Evolutionary conservation across 2,329 filamentous ascomycete genomes (phyloP).

Genomic region (Setomelanomma holmii): DNA sequence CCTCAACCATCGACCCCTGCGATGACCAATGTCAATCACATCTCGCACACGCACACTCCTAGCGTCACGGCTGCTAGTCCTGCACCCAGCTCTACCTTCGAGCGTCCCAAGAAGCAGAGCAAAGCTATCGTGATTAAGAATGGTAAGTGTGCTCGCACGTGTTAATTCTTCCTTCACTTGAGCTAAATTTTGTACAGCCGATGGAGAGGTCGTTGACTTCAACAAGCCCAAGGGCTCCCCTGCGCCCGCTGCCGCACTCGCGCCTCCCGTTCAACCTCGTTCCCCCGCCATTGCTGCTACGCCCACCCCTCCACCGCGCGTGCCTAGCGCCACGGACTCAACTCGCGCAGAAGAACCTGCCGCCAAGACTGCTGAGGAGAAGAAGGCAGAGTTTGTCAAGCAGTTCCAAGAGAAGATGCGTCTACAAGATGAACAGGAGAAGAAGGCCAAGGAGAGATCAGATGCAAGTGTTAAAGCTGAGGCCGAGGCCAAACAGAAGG

Average conservation of each 20-base stretch:
- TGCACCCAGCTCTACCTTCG: slow-evolving; percentile 67
- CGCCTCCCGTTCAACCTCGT: slow-evolving; percentile 60
- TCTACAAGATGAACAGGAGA: slow-evolving; percentile 65
- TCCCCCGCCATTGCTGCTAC: slow-evolving; percentile 75
- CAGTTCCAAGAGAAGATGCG: slow-evolving; percentile 67
- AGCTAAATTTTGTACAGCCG: slow-evolving; percentile 74
- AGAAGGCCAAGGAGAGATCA: slow-evolving; percentile 56
- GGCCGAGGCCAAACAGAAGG: slow-evolving; percentile 61
- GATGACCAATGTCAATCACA: slow-evolving; percentile 49
- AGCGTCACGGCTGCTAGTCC: slow-evolving; percentile 66
- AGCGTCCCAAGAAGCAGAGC: slow-evolving; percentile 70
- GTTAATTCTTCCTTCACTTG: not conserved
- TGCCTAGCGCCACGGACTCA: slow-evolving; percentile 66
- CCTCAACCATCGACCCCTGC: slow-evolving; percentile 66
- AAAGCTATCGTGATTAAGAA: slow-evolving; percentile 86
- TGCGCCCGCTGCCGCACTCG: slow-evolving; percentile 48
- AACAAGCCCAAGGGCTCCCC: slow-evolving; percentile 53
- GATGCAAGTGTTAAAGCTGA: slow-evolving; percentile 51
- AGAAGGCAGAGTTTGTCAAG: slow-evolving; percentile 67
- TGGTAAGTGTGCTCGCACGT: slow-evolving; percentile 4
- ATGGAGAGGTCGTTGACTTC: slow-evolving; percentile 77
- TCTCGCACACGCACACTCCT: slow-evolving; percentile 61
- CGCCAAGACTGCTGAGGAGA: slow-evolving; percentile 78
- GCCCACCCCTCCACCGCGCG: slow-evolving; percentile 70
- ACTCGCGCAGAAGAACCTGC: slow-evolving; percentile 72